Evolutionary conservation across 176 grass and related monocot species (phyloP).

Genomic region (Aegilops longissima): DNA sequence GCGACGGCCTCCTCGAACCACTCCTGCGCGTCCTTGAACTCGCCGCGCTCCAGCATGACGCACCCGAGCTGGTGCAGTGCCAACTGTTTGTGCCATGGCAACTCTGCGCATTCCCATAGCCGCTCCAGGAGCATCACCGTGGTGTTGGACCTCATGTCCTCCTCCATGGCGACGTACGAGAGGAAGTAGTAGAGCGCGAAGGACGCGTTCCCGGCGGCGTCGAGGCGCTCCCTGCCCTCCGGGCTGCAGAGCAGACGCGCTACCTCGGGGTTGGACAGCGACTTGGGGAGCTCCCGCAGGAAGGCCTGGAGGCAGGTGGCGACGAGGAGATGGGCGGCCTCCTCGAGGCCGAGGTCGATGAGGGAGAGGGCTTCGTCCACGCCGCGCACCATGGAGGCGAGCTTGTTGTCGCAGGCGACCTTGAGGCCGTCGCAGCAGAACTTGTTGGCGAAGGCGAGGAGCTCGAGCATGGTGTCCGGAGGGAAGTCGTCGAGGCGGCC

Average conservation of each 20-base stretch:
- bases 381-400: conserved; percentile 59
- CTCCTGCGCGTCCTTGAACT: conserved; percentile 78
- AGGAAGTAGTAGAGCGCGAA: conserved; percentile 93
- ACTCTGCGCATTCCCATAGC: conserved; percentile 54
- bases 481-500: conserved; percentile 54
- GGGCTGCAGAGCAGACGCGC: conserved; percentile 69
- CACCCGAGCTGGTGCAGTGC: conserved; percentile 86
- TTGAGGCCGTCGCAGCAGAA: conserved; percentile 93
- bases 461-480: conserved; percentile 62
- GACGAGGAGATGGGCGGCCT: conserved; percentile 70
- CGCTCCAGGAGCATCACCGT: conserved; percentile 88
- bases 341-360: conserved; percentile 76
- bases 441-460: conserved; percentile 83
- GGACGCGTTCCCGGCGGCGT: conserved; percentile 61
- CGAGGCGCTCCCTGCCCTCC: conserved; percentile 69
- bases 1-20: conserved; percentile 87
- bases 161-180: conserved; percentile 80
- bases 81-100: conserved; percentile 77
- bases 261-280: conserved; percentile 63
- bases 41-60: conserved; percentile 83
- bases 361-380: conserved; percentile 69
- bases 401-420: conserved; percentile 66
- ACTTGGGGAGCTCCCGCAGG: conserved; percentile 85
- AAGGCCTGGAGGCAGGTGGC: conserved; percentile 89
- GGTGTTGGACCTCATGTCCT: conserved; percentile 77